Conservation (phyloP, 148 eudicot genomes). For the Camellia lanceoleosa region DNA sequence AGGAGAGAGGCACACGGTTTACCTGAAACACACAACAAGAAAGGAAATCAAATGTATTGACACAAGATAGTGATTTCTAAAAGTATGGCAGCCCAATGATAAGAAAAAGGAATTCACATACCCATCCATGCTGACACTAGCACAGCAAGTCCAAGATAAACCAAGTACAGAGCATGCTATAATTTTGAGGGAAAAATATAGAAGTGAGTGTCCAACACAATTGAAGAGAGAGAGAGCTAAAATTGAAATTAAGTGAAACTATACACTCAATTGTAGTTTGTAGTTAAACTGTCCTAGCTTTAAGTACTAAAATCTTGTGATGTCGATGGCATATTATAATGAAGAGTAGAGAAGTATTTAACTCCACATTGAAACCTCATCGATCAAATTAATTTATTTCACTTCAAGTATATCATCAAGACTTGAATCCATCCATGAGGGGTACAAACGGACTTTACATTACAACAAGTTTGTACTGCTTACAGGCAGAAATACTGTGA, state of each 20-base stretch:
- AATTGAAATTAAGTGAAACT: neutral
- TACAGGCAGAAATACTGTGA: too few species aligned
- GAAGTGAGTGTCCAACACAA: neutral
- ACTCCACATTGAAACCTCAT: too few species aligned
- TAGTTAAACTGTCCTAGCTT: too few species aligned
- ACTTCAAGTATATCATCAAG: too few species aligned
- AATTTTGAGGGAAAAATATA: slow-evolving; percentile 10
- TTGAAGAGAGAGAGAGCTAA: neutral
- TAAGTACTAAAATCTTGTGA: too few species aligned
- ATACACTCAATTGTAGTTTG: too few species aligned
- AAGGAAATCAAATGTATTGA: neutral
- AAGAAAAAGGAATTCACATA: slow-evolving; percentile 16
- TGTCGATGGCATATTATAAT: too few species aligned
- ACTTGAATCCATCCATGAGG: too few species aligned
- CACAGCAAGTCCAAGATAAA: slow-evolving; percentile 55
- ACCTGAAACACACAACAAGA: slow-evolving; percentile 48
- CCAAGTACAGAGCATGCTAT: slow-evolving; percentile 63
- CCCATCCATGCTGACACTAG: slow-evolving; percentile 64
- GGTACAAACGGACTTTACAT: too few species aligned
- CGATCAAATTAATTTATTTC: too few species aligned
- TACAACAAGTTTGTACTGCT: too few species aligned
- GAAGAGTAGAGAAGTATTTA: too few species aligned
- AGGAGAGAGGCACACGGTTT: slow-evolving; percentile 13
- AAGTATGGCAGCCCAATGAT: neutral
- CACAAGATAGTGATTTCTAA: neutral